A percentile compares a stretch with the other conserved stretches of the same genome.
Evolutionary conservation across 2,329 filamentous ascomycete species (phyloP).

Genomic region (Stagonosporopsis cucurbitacearum): DNA sequence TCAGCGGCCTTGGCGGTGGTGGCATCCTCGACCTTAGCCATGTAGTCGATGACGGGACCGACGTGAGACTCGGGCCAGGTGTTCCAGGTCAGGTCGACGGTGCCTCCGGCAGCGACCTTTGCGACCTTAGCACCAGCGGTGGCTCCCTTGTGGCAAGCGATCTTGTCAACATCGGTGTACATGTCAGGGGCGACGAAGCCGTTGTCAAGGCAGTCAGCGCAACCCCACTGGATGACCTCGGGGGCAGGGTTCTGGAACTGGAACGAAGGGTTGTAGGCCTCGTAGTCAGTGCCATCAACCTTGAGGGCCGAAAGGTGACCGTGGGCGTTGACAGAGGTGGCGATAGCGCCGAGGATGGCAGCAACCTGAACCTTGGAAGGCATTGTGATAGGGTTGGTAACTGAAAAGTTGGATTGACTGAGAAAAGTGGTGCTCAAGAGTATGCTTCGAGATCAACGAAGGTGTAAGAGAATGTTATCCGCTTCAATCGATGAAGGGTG

Average conservation of each 20-base stretch:
- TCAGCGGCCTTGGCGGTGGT: constrained; percentile 59
- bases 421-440: constrained; percentile 20
- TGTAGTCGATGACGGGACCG: constrained; percentile 69
- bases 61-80: constrained; percentile 70
- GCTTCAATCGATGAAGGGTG: constrained; percentile 40
- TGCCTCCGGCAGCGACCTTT: constrained; percentile 63
- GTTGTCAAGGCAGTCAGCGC: constrained; percentile 56
- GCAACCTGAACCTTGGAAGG: constrained; percentile 40
- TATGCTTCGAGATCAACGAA: constrained; percentile 39
- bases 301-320: constrained; percentile 53
- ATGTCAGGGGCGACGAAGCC: constrained; percentile 59
- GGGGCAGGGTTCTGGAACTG: constrained; percentile 45
- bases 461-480: constrained; percentile 28
- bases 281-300: constrained; percentile 56
- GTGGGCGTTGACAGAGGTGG: constrained; percentile 53
- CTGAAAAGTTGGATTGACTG: constrained; percentile 9
- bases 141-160: constrained; percentile 66
- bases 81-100: constrained; percentile 67
- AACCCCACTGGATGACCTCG: constrained; percentile 61
- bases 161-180: constrained; percentile 57
- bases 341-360: constrained; percentile 42
- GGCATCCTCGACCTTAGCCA: constrained; percentile 65
- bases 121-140: constrained; percentile 59
- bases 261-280: constrained; percentile 51
- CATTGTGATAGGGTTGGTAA: constrained; percentile 28